A percentile compares a stretch with the other conserved stretches of the same genome.
phyloP scores from a whole-genome alignment of 306 rosid genomes.

The Glycyrrhiza uralensis region DNA sequence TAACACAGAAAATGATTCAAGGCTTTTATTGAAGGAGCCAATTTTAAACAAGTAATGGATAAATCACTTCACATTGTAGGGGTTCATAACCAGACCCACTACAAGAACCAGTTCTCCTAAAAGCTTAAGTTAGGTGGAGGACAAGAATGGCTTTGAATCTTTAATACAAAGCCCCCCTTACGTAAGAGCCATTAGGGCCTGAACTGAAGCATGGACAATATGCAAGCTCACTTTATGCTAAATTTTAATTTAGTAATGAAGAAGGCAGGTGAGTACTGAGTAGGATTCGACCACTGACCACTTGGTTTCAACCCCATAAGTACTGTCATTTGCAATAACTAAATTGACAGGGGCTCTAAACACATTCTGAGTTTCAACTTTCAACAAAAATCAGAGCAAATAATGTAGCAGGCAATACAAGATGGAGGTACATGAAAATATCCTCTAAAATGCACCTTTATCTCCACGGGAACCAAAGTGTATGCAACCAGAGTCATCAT shows the following conservation, averaged over 20 bases:
- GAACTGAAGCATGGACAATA: not conserved
- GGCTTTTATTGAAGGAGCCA: not conserved
- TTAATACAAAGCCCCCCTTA: not conserved
- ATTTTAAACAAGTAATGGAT: not conserved
- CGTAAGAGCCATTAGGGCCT: not conserved
- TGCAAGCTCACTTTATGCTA: not conserved
- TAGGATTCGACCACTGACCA: not conserved
- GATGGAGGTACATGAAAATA: slow-evolving; percentile 21
- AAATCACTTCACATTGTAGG: not conserved
- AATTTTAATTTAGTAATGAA: not conserved
- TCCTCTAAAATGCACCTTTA: slow-evolving; percentile 52
- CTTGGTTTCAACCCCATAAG: not conserved
- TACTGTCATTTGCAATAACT: not conserved
- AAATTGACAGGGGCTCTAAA: not conserved
- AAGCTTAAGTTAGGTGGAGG: not conserved
- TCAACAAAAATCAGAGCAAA: not conserved
- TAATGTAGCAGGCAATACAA: not conserved
- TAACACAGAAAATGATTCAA: not conserved
- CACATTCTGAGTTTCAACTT: not conserved
- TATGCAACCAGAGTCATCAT: slow-evolving; percentile 50
- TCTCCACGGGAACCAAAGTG: slow-evolving; percentile 63
- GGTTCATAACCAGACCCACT: not conserved
- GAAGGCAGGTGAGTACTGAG: not conserved
- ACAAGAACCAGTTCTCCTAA: not conserved
- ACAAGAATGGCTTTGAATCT: not conserved